These are phyloP conservation scores for Colletotrichum sp. DNA, from an alignment of 2,329 filamentous ascomycete genomes.

Conservation along the genomic window DNA sequence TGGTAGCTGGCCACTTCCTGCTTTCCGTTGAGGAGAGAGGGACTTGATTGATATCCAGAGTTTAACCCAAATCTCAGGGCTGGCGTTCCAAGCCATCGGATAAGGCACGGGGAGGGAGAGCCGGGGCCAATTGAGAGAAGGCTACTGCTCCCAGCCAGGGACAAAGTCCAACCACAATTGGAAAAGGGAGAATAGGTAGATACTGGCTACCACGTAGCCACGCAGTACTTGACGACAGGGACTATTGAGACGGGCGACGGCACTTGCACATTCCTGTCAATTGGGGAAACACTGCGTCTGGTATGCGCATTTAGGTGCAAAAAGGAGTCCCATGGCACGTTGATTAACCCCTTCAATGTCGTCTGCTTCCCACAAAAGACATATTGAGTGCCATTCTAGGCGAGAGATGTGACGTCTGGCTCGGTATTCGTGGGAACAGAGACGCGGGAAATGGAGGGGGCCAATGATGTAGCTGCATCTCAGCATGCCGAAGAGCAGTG, in stretches of 20 bases:
- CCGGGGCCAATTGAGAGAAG: neutral
- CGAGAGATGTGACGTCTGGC: neutral
- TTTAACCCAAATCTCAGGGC: neutral
- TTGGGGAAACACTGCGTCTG: neutral
- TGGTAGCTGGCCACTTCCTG: neutral
- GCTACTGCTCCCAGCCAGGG: too few species aligned
- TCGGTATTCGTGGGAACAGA: neutral
- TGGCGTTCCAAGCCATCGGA: neutral
- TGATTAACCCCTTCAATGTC: neutral
- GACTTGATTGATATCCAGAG: constrained; percentile 1
- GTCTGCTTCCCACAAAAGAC: neutral
- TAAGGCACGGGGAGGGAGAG: neutral
- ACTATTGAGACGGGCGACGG: neutral
- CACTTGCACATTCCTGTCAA: neutral
- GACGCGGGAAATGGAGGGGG: neutral
- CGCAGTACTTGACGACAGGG: neutral
- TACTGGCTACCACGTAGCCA: neutral
- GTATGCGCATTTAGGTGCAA: neutral
- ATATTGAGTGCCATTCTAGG: neutral
- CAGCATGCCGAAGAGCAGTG: neutral
- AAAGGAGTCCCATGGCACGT: neutral
- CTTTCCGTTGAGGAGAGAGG: neutral
- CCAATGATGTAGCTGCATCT: neutral
- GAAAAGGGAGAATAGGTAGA: neutral
- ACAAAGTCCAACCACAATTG: neutral